A percentile compares a stretch with the other conserved stretches of the same genome.
Evolutionary conservation across 495 filamentous ascomycete species (phyloP).

Genomic region (Trichoderma gamsii): DNA sequence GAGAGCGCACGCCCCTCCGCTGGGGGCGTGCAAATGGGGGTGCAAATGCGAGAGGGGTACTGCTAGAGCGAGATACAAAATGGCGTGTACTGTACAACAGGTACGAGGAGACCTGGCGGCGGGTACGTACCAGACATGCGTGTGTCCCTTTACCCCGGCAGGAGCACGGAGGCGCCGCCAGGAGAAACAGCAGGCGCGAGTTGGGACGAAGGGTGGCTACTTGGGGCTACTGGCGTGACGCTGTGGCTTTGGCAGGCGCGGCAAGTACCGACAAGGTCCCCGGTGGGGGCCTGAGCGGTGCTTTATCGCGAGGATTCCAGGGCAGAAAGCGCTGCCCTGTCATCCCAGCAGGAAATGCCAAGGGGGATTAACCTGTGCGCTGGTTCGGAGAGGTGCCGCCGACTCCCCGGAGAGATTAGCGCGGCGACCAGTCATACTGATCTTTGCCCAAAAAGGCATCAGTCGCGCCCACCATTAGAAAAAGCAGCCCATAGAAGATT

Average conservation of each 20-base stretch:
- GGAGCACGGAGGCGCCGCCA: slow-evolving; percentile 12
- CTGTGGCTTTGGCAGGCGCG: no score
- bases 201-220: background rate
- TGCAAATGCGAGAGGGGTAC: no score
- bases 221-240: background rate
- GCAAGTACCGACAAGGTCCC: no score
- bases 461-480: background rate
- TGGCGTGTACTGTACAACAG: background rate
- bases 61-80: no score
- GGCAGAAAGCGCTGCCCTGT: background rate
- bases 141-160: background rate
- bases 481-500: background rate
- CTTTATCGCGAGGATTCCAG: background rate
- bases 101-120: background rate
- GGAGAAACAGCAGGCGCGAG: background rate
- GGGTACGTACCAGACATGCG: background rate
- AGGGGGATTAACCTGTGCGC: slow-evolving; percentile 6
- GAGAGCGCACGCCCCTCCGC: background rate
- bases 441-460: background rate
- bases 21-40: no score
- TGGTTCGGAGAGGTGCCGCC: slow-evolving; percentile 13
- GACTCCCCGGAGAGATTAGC: slow-evolving; percentile 12
- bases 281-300: no score
- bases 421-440: background rate
- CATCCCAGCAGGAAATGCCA: background rate